Base-by-base conservation (phyloP, 768 basidiomycete species). In the Cystobasidium onofrii region DNA sequence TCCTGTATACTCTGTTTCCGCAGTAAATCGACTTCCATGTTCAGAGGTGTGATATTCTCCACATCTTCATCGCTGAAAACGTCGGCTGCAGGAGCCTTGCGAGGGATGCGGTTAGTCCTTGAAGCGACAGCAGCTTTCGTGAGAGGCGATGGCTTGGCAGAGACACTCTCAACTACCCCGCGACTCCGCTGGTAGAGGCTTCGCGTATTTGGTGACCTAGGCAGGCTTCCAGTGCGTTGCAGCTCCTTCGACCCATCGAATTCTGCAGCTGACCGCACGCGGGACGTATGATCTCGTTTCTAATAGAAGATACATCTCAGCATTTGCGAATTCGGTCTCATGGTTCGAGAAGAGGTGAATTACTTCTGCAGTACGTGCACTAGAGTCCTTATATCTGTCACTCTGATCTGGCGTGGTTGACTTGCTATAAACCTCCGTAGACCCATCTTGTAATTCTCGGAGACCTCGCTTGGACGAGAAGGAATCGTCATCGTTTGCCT, bases 121-220 rank as follows among this genome's bases (percentile, higher is more conserved):
- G 25, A 64, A 50, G 39, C 43, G 4, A 52, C 41, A n/a, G 65
- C 29, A 20, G 23, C 50, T 31, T 36, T 46, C 4, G 55, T 52
- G 2, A 31, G 13, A 18, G 33, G 43, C 36, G 63, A 39, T 43
- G 63, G 36, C 55, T 55, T 57, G 54, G 39, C 54, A 1, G 55
- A 44, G 55, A 36, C 31, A 9, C 25, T 25, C 34, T 60, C 54
- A 1, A 36, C 52, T 31, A 27, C 50, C 3, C 23, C 44, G n/a
- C 54, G 52, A 44, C 69, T 71, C 33, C 55, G 52, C 69, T 57
- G 50, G 36, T 71, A 71, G 34, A 71, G 36, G 20, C 69, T 55
- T 57, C 69, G 50, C 2, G 69, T 71, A 71, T 71, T 52, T 20
- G 69, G 69, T 9, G 69, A 71, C 6, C 69, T 54, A 39, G 69